Evolutionary conservation across 257 asterid species (phyloP).

Genomic region (Ophiorrhiza pumila): DNA sequence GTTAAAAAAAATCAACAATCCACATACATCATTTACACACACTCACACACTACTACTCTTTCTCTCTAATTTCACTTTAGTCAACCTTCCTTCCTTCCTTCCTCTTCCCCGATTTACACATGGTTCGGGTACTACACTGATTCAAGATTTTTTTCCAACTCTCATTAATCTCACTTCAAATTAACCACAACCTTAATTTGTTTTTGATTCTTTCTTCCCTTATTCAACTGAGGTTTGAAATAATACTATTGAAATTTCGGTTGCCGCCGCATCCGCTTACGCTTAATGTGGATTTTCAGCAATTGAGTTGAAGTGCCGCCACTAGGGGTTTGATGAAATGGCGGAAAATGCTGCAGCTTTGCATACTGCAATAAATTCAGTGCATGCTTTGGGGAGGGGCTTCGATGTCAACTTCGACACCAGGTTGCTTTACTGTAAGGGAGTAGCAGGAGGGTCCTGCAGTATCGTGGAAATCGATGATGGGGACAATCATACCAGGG

Average conservation of each 20-base stretch:
- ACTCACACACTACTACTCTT: too few species aligned
- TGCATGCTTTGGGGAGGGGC: conserved; percentile 85
- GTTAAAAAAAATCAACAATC: too few species aligned
- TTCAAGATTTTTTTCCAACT: too few species aligned
- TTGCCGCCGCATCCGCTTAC: neutral
- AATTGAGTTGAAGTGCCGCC: too few species aligned
- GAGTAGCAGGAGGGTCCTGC: conserved; percentile 65
- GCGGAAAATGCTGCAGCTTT: conserved; percentile 83
- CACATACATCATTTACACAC: too few species aligned
- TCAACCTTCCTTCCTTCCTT: too few species aligned
- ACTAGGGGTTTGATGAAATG: conserved; percentile 65
- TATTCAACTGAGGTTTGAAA: neutral
- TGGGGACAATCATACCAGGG: conserved; percentile 57
- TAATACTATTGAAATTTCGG: neutral
- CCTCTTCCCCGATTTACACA: too few species aligned
- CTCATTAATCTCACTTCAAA: too few species aligned
- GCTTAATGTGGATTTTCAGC: too few species aligned
- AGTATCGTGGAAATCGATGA: conserved; percentile 69
- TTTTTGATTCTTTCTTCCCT: neutral
- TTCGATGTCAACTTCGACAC: conserved; percentile 88
- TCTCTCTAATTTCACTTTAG: too few species aligned
- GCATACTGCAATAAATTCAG: conserved; percentile 66
- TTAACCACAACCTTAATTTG: too few species aligned
- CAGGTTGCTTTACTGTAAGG: conserved; percentile 82
- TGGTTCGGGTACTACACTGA: too few species aligned